A percentile compares a stretch with the other conserved stretches of the same genome.
Conservation (phyloP, 371 early-diverging fungal genomes). For the Mortierella sp. region DNA sequence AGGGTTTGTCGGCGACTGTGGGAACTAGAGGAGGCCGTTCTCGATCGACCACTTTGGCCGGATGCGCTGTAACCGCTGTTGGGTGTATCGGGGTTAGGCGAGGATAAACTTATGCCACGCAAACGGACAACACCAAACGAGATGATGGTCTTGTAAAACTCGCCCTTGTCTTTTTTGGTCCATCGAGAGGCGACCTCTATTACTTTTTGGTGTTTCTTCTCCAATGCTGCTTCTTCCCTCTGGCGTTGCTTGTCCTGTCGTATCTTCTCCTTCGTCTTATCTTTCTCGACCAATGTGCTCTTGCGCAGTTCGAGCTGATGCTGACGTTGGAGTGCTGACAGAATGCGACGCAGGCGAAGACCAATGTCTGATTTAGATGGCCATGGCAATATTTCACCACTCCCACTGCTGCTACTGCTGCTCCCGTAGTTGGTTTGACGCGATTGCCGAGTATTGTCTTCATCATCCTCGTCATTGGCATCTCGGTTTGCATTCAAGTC, state of each 20-base stretch:
- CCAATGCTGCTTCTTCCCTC: conserved; percentile 63
- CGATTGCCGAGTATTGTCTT: conserved; percentile 44
- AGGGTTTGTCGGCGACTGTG: conserved; percentile 25
- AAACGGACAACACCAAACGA: conserved; percentile 77
- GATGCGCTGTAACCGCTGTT: conserved; percentile 8
- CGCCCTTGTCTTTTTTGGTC: conserved; percentile 78
- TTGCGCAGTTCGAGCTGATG: conserved; percentile 60
- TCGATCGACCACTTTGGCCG: conserved; percentile 11
- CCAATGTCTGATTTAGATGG: conserved; percentile 81
- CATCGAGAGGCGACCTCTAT: conserved; percentile 68
- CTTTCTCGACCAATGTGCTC: conserved; percentile 57
- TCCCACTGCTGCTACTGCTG: conserved; percentile 13
- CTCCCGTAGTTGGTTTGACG: conserved; percentile 19
- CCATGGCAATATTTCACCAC: conserved; percentile 61
- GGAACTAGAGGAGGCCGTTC: conserved; percentile 26
- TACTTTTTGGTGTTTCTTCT: conserved; percentile 60
- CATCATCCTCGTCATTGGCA: conserved; percentile 52
- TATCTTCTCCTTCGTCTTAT: conserved; percentile 56
- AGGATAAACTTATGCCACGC: conserved; percentile 1
- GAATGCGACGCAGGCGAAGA: conserved; percentile 76
- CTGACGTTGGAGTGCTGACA: conserved; percentile 76
- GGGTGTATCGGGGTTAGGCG: conserved; percentile 22
- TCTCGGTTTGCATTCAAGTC: conserved; percentile 58
- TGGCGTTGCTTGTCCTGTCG: conserved; percentile 60
- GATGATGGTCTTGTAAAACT: conserved; percentile 77